A percentile compares a stretch with the other conserved stretches of the same genome.
These are phyloP conservation scores for Claviceps humidiphila DNA, from an alignment of 2,329 filamentous ascomycete genomes.

Conservation along the genomic window DNA sequence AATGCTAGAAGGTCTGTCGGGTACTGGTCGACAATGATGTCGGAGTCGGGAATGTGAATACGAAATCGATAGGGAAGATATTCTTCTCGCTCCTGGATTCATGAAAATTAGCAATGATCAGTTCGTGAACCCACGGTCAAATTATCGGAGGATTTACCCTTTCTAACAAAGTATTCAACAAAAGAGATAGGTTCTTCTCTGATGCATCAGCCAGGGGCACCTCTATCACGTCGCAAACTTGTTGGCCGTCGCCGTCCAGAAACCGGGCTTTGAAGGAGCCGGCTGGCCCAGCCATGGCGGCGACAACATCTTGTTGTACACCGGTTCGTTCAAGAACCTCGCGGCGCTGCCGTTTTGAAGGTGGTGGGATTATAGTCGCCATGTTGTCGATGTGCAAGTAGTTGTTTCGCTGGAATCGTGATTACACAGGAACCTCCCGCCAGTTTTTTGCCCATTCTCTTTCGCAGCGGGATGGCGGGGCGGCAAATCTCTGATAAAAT, in stretches of 20 bases:
- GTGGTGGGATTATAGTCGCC: constrained; percentile 72
- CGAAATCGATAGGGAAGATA: constrained; percentile 49
- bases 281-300: constrained; percentile 52
- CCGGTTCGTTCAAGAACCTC: constrained; percentile 58
- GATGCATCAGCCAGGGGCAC: constrained; percentile 75
- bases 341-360: constrained; percentile 75
- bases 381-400: constrained; percentile 30
- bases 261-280: constrained; percentile 81
- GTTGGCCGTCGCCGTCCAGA: constrained; percentile 63
- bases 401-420: not conserved
- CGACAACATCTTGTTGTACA: constrained; percentile 61
- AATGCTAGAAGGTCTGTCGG: constrained; percentile 41
- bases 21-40: constrained; percentile 42
- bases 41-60: constrained; percentile 41
- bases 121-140: not conserved
- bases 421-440: not conserved
- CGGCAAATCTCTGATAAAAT: constrained; percentile 14
- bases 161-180: constrained; percentile 74
- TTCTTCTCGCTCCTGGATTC: constrained; percentile 37
- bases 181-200: constrained; percentile 77
- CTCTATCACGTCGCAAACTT: constrained; percentile 55
- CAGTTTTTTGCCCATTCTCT: not conserved
- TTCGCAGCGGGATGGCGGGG: not conserved
- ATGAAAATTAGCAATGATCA: not conserved
- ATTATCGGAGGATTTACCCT: constrained; percentile 34